Evolutionary conservation across 202 grass and related monocot species (phyloP).

Genomic region (Tripidium arundinaceum): DNA sequence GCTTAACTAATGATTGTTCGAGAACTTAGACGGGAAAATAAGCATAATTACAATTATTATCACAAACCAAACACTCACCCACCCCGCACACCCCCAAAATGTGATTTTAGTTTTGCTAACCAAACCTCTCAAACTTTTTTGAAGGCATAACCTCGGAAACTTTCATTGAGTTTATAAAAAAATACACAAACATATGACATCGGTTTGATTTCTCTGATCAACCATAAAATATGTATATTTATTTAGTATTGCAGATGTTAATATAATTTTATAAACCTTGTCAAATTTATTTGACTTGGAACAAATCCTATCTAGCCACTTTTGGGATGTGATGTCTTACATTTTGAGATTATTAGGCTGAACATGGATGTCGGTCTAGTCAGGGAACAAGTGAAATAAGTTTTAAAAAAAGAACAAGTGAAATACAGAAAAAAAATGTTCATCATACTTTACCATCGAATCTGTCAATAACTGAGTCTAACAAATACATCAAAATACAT

Average conservation of each 20-base stretch:
- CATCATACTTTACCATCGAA: no score
- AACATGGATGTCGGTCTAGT: no score
- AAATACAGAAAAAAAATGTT: neutral
- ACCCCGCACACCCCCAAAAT: neutral
- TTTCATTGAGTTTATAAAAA: no score
- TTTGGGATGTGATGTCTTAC: neutral
- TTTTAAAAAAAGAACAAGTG: no score
- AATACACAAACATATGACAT: neutral
- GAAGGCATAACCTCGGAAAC: no score
- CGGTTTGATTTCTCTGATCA: neutral
- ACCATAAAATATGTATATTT: no score
- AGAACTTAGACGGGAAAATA: no score
- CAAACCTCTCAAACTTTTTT: no score
- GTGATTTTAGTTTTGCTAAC: neutral
- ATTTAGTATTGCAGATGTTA: neutral
- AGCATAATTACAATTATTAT: neutral
- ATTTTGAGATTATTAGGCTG: neutral
- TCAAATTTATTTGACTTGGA: neutral
- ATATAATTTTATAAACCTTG: neutral
- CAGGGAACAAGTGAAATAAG: no score
- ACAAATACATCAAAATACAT: neutral
- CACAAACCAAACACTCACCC: neutral
- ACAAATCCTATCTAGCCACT: neutral
- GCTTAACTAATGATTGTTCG: neutral
- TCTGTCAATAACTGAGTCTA: neutral